Evolutionary conservation across 768 basidiomycete genomes (phyloP).

Genomic region (Hysterangium stoloniferum): DNA sequence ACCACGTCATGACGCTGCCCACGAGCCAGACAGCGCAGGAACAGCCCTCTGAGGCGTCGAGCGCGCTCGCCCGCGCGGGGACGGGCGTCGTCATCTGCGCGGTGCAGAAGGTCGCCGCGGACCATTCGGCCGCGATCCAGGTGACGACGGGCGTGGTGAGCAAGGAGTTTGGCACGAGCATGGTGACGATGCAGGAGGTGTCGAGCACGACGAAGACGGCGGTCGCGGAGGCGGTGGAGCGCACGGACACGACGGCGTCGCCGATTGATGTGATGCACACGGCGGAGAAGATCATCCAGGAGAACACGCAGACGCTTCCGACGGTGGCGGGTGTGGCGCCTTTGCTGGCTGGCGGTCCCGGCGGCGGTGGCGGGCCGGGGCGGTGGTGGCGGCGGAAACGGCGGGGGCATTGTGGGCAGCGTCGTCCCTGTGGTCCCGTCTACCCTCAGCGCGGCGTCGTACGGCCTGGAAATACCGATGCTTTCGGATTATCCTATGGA

Average conservation of each 20-base stretch:
- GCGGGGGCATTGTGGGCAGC: not conserved
- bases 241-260: constrained; percentile 61
- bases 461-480: not conserved
- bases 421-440: constrained; percentile 17
- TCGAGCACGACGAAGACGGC: constrained; percentile 64
- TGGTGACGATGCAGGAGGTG: constrained; percentile 48
- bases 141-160: constrained; percentile 34
- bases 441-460: constrained; percentile 27
- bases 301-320: constrained; percentile 25
- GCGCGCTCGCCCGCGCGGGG: constrained; percentile 62
- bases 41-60: constrained; percentile 38
- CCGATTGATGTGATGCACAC: constrained; percentile 79
- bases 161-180: constrained; percentile 9
- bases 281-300: constrained; percentile 46
- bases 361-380: not conserved
- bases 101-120: constrained; percentile 50
- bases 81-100: constrained; percentile 79
- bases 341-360: constrained; percentile 13
- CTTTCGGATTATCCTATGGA: constrained; percentile 12
- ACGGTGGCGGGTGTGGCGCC: constrained; percentile 19
- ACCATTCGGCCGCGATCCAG: constrained; percentile 35
- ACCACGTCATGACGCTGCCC: constrained; percentile 50
- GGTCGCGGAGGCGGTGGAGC: constrained; percentile 76
- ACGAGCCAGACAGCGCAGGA: constrained; percentile 39
- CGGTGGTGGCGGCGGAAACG: not conserved